phyloP scores from a whole-genome alignment of 805 yeast species.

The Candida coquimbonensis region DNA sequence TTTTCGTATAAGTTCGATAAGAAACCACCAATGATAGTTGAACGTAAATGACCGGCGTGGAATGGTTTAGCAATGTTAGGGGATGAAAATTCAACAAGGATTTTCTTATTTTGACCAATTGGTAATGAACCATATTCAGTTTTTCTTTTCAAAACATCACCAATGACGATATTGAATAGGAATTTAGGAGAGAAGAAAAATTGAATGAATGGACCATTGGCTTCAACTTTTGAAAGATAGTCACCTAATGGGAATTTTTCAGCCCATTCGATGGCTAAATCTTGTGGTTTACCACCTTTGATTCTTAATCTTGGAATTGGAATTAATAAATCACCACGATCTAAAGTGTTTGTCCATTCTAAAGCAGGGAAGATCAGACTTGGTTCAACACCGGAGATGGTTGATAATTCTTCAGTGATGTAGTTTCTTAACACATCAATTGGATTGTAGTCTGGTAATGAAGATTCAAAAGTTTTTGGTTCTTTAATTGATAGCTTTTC shows the following conservation, averaged over 20 bases:
- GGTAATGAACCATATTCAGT: conserved; percentile 66
- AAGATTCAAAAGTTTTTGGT: conserved; percentile 46
- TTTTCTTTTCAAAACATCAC: conserved; percentile 56
- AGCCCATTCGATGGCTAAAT: conserved; percentile 72
- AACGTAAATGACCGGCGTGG: conserved; percentile 98
- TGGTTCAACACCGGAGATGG: conserved; percentile 65
- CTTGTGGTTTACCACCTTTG: conserved; percentile 73
- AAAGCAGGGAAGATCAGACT: conserved; percentile 72
- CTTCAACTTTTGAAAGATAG: conserved; percentile 60
- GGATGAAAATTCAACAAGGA: conserved; percentile 86
- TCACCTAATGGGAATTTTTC: conserved; percentile 66
- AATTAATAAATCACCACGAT: conserved; percentile 86
- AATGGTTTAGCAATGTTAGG: conserved; percentile 99
- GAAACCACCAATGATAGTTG: conserved; percentile 97
- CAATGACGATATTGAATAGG: conserved; percentile 60
- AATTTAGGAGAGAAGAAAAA: conserved; percentile 70
- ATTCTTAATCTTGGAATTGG: conserved; percentile 91
- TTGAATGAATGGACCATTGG: conserved; percentile 88
- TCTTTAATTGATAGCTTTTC: conserved; percentile 28
- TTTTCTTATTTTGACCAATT: conserved; percentile 62
- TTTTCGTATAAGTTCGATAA: conserved; percentile 82
- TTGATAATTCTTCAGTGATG: conserved; percentile 70
- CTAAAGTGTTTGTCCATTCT: conserved; percentile 80
- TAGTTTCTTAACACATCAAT: conserved; percentile 87
- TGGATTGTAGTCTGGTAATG: conserved; percentile 73